Evolutionary conservation across 257 asterid genomes (phyloP).

Genomic region (Petunia secreta): DNA sequence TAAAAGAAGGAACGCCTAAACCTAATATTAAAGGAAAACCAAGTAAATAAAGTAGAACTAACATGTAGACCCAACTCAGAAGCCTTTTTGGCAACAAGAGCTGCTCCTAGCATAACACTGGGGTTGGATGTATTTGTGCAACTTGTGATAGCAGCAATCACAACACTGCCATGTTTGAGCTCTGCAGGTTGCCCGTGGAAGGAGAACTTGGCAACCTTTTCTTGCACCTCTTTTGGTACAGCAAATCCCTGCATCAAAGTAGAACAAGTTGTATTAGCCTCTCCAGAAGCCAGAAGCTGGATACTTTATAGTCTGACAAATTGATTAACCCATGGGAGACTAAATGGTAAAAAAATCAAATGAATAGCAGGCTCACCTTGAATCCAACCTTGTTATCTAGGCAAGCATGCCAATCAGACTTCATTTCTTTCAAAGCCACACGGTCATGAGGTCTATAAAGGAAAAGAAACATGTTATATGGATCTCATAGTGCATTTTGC

Average conservation of each 20-base stretch:
- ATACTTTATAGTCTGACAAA: background rate
- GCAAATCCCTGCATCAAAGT: slow-evolving; percentile 73
- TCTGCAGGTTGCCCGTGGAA: slow-evolving; percentile 89
- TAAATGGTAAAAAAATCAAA: slow-evolving; percentile 20
- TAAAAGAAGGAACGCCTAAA: slow-evolving; percentile 33
- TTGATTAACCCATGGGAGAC: slow-evolving; percentile 23
- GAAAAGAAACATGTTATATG: background rate
- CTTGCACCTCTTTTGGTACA: slow-evolving; percentile 85
- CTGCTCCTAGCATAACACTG: slow-evolving; percentile 98
- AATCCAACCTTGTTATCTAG: slow-evolving; percentile 90
- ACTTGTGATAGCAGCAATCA: slow-evolving; percentile 95
- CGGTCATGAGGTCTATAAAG: slow-evolving; percentile 90
- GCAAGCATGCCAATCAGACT: slow-evolving; percentile 93
- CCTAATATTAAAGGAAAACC: slow-evolving; percentile 14
- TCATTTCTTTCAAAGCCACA: slow-evolving; percentile 84
- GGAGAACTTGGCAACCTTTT: slow-evolving; percentile 73
- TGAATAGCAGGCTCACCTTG: slow-evolving; percentile 58
- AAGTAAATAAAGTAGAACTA: slow-evolving; percentile 18
- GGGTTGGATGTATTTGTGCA: slow-evolving; percentile 99
- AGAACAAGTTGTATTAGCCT: slow-evolving; percentile 9
- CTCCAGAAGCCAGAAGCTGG: slow-evolving; percentile 14
- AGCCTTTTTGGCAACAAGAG: slow-evolving; percentile 91
- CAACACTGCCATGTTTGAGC: slow-evolving; percentile 94
- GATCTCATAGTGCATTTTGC: background rate
- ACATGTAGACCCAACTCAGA: slow-evolving; percentile 89